phyloP scores from a whole-genome alignment of 2,329 filamentous ascomycete genomes.

The Tricladium varicosporioides region DNA sequence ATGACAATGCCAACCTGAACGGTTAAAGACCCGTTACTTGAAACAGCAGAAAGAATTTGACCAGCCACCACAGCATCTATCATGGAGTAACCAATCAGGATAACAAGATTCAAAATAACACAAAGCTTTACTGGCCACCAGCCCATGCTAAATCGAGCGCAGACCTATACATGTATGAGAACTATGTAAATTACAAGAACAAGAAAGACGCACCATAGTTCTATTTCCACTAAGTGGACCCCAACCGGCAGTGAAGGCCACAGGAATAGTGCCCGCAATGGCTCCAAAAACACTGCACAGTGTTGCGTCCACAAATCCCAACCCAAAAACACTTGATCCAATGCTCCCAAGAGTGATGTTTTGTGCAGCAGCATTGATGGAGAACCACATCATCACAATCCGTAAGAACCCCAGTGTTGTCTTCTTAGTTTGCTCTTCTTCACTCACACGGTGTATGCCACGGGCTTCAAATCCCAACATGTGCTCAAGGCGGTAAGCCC shows the following conservation, averaged over 20 bases:
- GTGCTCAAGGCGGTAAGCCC: constrained; percentile 23
- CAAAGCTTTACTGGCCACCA: constrained; percentile 65
- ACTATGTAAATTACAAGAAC: constrained; percentile 21
- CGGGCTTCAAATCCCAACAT: constrained; percentile 46
- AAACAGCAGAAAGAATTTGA: constrained; percentile 66
- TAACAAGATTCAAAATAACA: constrained; percentile 60
- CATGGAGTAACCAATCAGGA: constrained; percentile 60
- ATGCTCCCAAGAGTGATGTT: constrained; percentile 65
- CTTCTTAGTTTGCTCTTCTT: constrained; percentile 48
- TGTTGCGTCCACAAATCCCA: constrained; percentile 56
- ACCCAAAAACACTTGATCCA: constrained; percentile 54
- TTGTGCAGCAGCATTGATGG: constrained; percentile 60
- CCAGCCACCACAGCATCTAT: constrained; percentile 66
- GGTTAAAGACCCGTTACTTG: constrained; percentile 53
- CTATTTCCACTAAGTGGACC: constrained; percentile 60
- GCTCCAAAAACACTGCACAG: constrained; percentile 57
- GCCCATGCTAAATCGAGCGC: constrained; percentile 61
- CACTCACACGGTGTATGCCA: constrained; percentile 57
- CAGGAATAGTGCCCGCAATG: constrained; percentile 51
- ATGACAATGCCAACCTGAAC: constrained; percentile 67
- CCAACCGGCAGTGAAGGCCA: constrained; percentile 61
- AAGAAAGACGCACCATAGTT: constrained; percentile 47
- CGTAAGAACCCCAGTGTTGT: constrained; percentile 28
- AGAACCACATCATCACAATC: constrained; percentile 55
- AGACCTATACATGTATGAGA: constrained; percentile 27